These are phyloP conservation scores for Monosporascus sp. DNA, from an alignment of 2,329 filamentous ascomycete species.

Conservation along the genomic window DNA sequence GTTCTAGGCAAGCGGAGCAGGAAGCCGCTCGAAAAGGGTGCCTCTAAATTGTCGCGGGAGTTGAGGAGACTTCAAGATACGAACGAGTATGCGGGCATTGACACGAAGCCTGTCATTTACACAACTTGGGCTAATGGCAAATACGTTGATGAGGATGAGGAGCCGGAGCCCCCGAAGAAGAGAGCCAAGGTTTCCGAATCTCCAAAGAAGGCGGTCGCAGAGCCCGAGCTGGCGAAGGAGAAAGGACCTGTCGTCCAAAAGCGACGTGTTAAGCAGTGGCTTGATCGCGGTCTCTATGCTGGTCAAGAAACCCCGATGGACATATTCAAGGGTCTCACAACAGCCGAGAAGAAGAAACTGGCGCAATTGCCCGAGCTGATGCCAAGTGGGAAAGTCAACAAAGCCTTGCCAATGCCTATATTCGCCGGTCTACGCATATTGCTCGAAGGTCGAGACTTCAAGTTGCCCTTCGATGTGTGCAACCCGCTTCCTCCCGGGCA, in stretches of 20 bases:
- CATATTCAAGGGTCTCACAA: constrained; percentile 41
- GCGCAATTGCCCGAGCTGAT: constrained; percentile 41
- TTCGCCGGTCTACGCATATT: constrained; percentile 69
- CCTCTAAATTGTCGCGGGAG: constrained; percentile 49
- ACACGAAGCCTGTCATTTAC: constrained; percentile 50
- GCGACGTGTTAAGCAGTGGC: constrained; percentile 65
- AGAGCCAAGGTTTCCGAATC: constrained; percentile 23
- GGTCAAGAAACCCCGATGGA: constrained; percentile 62
- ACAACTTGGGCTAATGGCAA: constrained; percentile 64
- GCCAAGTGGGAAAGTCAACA: constrained; percentile 45
- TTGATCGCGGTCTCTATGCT: constrained; percentile 78
- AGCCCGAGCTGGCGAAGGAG: constrained; percentile 30
- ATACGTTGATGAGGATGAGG: constrained; percentile 41
- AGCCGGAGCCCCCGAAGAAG: constrained; percentile 34
- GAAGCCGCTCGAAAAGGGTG: constrained; percentile 45
- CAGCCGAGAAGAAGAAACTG: constrained; percentile 46
- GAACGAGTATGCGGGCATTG: constrained; percentile 56
- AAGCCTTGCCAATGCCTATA: constrained; percentile 67
- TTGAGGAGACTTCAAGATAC: constrained; percentile 56
- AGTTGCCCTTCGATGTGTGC: constrained; percentile 85
- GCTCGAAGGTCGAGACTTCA: constrained; percentile 73
- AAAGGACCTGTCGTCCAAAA: constrained; percentile 32
- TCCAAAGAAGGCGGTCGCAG: constrained; percentile 30
- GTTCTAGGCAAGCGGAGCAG: constrained; percentile 57
- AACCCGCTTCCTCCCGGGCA: constrained; percentile 80